Conservation (phyloP, 1,139 yeast species). For the Yamadazyma oceani region DNA sequence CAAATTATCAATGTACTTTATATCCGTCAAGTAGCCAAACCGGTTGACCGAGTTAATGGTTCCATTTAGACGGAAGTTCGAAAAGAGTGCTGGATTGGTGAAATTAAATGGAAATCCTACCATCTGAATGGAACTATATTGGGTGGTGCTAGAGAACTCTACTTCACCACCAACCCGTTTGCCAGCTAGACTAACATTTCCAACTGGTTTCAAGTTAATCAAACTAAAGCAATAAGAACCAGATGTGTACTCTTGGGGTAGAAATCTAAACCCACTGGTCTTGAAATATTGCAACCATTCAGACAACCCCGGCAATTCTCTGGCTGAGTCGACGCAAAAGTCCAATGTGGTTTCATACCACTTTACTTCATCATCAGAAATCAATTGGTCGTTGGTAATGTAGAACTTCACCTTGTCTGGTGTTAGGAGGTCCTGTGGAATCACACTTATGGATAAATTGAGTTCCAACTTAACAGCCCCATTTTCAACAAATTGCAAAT, state of each 20-base stretch:
- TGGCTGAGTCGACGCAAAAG: constrained; percentile 9
- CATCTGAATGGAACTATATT: constrained; percentile 11
- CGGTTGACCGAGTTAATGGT: constrained; percentile 32
- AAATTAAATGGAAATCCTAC: constrained; percentile 55
- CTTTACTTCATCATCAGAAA: constrained; percentile 17
- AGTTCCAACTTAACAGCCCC: constrained; percentile 6
- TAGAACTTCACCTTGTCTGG: constrained; percentile 12
- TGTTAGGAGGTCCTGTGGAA: constrained; percentile 12
- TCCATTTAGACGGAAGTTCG: constrained; percentile 49
- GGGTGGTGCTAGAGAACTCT: constrained; percentile 7
- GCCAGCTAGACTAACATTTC: too few relatives aligned
- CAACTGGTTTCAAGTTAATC: constrained; percentile 6
- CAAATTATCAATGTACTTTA: constrained; percentile 62
- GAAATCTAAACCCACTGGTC: constrained; percentile 26
- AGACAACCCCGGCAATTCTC: constrained; percentile 11
- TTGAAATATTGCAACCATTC: constrained; percentile 19
- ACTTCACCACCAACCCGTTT: too few relatives aligned
- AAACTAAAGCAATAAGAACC: constrained; percentile 7
- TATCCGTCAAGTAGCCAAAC: constrained; percentile 47
- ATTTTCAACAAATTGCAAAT: neutral
- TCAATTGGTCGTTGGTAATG: constrained; percentile 17
- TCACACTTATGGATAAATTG: constrained; percentile 14
- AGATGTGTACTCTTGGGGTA: constrained; percentile 26
- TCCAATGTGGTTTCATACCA: constrained; percentile 22
- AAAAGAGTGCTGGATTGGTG: constrained; percentile 48